Evolutionary conservation across 768 basidiomycete genomes (phyloP), one percentile per base, ranked within the genome.

Genomic region (Boletus pseudo-olivaceus): DNA sequence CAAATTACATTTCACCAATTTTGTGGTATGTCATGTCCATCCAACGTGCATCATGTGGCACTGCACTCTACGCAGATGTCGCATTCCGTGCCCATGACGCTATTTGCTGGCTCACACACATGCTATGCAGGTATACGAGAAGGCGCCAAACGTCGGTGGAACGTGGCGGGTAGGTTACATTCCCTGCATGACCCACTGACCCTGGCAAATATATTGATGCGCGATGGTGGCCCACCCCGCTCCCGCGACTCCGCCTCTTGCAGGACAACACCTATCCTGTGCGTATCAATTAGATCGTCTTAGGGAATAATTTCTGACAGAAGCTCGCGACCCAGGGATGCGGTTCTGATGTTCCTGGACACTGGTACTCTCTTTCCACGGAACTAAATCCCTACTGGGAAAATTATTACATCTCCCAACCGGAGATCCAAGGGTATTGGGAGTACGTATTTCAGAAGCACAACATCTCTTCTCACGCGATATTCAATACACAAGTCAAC

Each of bases 381-480:
- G 47, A 41, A 20, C 32, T 33, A 23, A 37, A 40, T 33, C 29
- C 33, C 6, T 9, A 35, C 9, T 34, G 38, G 58, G 46, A 33
- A 40, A 30, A 27, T 45, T 7, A 46, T 45, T 29, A 41, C 47
- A 38, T 56, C 20, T 56, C 59, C 47, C 41, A 47, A 30, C 45
- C 30, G 7, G 43, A 39, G 20, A 55, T 60, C 15, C 51, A 41
- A 55, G 38, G 23, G n/a, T 44, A 41, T 40, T 80, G 80, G 78
- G 70, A 76, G 51, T 57, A 66, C 9, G 68, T 84, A 12, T 78
- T 73, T 70, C 66, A 70, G 42, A 80, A 77, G 59, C 67, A 82
- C 51, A 62, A 35, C 27, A 70, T 49, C 69, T 44, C 52, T 26
- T 48, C 57, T 12, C 73, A 74, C 60, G 80, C 79, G 29, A 62